A percentile compares a stretch with the other conserved stretches of the same genome.
These are phyloP conservation scores for Kitagawia praeruptora DNA, from an alignment of 129 eudicot genomes.

Conservation along the genomic window DNA sequence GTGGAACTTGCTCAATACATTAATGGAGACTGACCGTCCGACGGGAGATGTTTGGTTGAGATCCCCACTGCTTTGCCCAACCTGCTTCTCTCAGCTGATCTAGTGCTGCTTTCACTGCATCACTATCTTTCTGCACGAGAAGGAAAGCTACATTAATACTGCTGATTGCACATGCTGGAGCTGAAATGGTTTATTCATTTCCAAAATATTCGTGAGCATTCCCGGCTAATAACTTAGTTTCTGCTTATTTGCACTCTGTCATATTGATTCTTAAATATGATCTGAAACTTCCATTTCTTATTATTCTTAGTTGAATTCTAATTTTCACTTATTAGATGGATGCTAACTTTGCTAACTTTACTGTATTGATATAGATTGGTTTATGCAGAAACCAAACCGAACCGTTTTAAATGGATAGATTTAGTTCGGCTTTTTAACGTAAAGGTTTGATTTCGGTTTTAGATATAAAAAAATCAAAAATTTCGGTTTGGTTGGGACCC, in stretches of 20 bases:
- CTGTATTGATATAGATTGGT: too few species aligned
- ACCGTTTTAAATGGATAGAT: too few species aligned
- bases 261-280: too few species aligned
- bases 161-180: neutral
- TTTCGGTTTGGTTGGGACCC: too few species aligned
- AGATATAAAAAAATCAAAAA: too few species aligned
- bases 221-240: neutral
- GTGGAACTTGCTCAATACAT: constrained; percentile 10
- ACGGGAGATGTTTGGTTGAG: constrained; percentile 93
- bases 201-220: neutral
- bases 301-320: too few species aligned
- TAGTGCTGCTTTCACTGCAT: constrained; percentile 86
- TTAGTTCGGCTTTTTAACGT: too few species aligned
- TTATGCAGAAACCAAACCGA: too few species aligned
- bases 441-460: too few species aligned
- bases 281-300: too few species aligned
- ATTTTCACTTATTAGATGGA: too few species aligned
- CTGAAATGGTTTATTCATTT: neutral
- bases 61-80: constrained; percentile 95
- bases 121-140: constrained; percentile 79
- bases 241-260: neutral
- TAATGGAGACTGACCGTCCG: constrained; percentile 66
- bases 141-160: neutral
- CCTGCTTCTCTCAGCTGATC: constrained; percentile 75
- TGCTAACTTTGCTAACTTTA: too few species aligned